Base-by-base conservation (phyloP, 2,329 filamentous ascomycete species). In the Pestalotiopsis sp. region DNA sequence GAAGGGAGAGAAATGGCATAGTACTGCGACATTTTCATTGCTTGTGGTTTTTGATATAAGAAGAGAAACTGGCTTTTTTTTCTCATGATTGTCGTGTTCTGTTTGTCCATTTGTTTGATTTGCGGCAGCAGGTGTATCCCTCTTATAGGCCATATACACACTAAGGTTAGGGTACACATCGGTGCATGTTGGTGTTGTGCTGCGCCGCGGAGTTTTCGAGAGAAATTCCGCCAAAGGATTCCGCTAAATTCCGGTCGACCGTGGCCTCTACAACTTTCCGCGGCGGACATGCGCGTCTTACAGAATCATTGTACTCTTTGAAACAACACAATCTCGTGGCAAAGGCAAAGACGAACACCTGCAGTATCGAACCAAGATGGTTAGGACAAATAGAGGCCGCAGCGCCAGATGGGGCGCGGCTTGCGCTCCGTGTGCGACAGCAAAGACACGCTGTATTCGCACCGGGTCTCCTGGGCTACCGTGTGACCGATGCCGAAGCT, bases 401-500 rank as follows among this genome's bases (percentile, higher is more conserved):
- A 62, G 59, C 59, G 27, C 59, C 36, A 62, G 31, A 62, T 62
- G 59, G 59, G 59, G 59, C 14, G 59, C 59, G 13, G 59, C 59
- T 14, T 62, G 59, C 36, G 59, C 59, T 39, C 59, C 36, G 20
- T 62, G 59, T 20, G 59, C 59, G 27, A 12, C 59, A 14, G 59
- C 59, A 39, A 62, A 62, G 31, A 62, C 59, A 20, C 59, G 59
- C 59, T 62, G 59, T 12, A 39, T 62, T 62, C 59, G 59, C 59
- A 39, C 25, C 59, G 11, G 31, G 36, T 31, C 25, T 62, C 59
- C 59, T 39, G 23, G 36, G 36, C 25, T 39, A n/a, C 59, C 25
- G 38, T 62, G 59, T 36, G 59, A 62, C 20, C 59, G 59, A n/a
- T 62, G 59, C 59, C 59, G 59, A 62, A 62, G 59, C 59, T 39